phyloP scores from a whole-genome alignment of 2,329 filamentous ascomycete species.

The Alternaria panax region DNA sequence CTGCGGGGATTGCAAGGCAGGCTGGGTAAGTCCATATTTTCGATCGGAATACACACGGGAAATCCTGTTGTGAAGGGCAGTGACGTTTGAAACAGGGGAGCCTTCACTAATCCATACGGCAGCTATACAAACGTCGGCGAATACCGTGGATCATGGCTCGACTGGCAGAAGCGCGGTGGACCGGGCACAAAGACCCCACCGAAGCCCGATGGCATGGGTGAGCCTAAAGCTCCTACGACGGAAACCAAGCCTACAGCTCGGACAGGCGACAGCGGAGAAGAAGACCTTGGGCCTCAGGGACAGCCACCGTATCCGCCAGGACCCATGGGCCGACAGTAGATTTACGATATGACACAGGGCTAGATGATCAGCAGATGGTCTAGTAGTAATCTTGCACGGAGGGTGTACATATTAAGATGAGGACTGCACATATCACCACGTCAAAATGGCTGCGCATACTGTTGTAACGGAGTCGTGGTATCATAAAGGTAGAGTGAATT shows the following conservation, averaged over 20 bases:
- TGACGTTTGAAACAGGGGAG: neutral
- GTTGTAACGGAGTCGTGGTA: neutral
- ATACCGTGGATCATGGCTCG: conserved; percentile 79
- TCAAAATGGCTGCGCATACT: neutral
- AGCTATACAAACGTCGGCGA: conserved; percentile 72
- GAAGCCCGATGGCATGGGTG: conserved; percentile 25
- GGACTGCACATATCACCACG: neutral
- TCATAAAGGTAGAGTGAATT: neutral
- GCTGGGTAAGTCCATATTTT: conserved; percentile 68
- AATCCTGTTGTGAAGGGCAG: neutral
- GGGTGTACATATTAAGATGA: neutral
- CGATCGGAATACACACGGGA: neutral
- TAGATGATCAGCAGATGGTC: neutral
- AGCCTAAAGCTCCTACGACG: conserved; percentile 22
- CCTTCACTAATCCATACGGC: neutral
- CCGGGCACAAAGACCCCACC: conserved; percentile 45
- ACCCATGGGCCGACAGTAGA: conserved; percentile 6
- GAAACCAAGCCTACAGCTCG: conserved; percentile 22
- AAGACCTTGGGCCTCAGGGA: conserved; percentile 21
- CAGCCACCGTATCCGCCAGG: conserved; percentile 8
- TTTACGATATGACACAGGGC: neutral
- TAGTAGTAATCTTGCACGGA: neutral
- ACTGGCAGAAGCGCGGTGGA: conserved; percentile 81
- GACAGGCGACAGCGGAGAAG: conserved; percentile 25
- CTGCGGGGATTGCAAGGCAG: conserved; percentile 77